Evolutionary conservation across 805 yeast genomes (phyloP).

Genomic region (Dipodascus geniculatus): DNA sequence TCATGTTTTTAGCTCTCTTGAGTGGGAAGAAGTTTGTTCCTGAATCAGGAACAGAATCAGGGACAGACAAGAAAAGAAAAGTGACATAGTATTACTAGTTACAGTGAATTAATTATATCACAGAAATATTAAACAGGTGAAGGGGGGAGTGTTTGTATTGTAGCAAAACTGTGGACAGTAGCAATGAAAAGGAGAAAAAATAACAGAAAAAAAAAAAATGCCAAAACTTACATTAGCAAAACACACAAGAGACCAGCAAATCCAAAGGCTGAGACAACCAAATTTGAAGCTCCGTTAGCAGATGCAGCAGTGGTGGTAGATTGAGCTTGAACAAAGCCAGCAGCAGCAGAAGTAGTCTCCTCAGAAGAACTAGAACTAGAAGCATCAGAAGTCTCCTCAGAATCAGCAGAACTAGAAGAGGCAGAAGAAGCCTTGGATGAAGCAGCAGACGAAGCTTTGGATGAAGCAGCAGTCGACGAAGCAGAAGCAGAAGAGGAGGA

Average conservation of each 20-base stretch:
- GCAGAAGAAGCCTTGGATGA: conserved; percentile 9
- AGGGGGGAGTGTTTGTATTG: no score
- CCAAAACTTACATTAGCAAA: neutral
- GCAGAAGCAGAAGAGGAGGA: conserved; percentile 12
- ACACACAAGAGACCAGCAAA: conserved; percentile 2
- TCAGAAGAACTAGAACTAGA: conserved; percentile 27
- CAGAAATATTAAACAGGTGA: no score
- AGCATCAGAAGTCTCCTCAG: conserved; percentile 7
- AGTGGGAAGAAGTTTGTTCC: no score
- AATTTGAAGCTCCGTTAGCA: conserved; percentile 15
- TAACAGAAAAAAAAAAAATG: neutral
- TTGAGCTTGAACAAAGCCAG: conserved; percentile 1
- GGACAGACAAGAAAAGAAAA: no score
- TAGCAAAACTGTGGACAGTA: no score
- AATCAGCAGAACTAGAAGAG: conserved; percentile 7
- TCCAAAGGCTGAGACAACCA: conserved; percentile 6
- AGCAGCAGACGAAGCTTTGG: conserved; percentile 8
- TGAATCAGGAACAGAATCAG: no score
- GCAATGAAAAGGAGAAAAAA: no score
- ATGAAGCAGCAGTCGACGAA: conserved; percentile 9
- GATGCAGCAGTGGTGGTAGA: conserved; percentile 17
- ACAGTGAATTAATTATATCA: no score
- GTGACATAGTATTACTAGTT: no score
- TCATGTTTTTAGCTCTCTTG: no score
- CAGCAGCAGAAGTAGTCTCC: conserved; percentile 13